These are phyloP conservation scores for Gastroboletus turbinatus DNA, from an alignment of 1,284 basidiomycete genomes.

Conservation along the genomic window DNA sequence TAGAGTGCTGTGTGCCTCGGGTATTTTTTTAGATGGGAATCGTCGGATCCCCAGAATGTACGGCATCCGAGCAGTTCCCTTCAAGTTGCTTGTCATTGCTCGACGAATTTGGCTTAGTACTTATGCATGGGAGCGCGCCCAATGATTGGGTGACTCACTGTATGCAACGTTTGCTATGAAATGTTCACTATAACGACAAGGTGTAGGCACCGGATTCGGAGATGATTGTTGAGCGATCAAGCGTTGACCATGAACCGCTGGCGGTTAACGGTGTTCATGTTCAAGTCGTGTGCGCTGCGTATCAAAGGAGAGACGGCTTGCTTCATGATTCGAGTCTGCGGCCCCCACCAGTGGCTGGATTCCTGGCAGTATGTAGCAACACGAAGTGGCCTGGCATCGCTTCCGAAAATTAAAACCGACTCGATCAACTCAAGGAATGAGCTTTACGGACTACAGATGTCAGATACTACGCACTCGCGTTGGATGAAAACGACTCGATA, in stretches of 20 bases:
- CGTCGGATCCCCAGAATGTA: conserved; percentile 7
- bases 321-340: neutral
- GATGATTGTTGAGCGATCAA: neutral
- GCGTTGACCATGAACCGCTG: neutral
- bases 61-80: conserved; percentile 11
- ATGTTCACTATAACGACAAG: neutral
- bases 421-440: neutral
- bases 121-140: neutral
- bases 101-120: neutral
- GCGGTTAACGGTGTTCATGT: neutral
- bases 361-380: neutral
- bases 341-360: neutral
- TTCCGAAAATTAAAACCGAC: neutral
- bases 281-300: neutral
- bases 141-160: neutral
- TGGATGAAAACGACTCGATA: neutral
- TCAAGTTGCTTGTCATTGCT: neutral
- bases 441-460: neutral
- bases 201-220: neutral
- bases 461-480: neutral
- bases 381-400: neutral
- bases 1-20: neutral
- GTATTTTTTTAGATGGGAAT: neutral
- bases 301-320: neutral
- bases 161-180: neutral